Evolutionary conservation across 2,329 filamentous ascomycete species (phyloP).

Genomic region (Aspergillus neoniger): DNA sequence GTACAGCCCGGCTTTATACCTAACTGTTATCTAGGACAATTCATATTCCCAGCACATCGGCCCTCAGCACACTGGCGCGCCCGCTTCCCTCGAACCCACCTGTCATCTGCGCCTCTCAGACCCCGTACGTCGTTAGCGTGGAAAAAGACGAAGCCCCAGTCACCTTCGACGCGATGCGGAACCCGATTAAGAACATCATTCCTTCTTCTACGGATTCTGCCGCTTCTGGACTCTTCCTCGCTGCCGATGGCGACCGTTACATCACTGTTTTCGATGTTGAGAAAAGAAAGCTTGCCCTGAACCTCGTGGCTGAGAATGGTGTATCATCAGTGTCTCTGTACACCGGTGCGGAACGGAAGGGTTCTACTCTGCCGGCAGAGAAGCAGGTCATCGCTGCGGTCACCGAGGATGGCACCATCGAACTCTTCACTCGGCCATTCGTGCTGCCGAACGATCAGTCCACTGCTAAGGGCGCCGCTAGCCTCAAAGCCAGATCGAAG

Average conservation of each 20-base stretch:
- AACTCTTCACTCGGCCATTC: constrained; percentile 54
- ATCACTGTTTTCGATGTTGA: constrained; percentile 52
- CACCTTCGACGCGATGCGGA: constrained; percentile 53
- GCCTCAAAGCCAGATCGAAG: constrained; percentile 48
- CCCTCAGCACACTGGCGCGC: constrained; percentile 42
- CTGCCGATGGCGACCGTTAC: constrained; percentile 52
- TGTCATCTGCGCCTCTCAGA: constrained; percentile 54
- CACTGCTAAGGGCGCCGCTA: constrained; percentile 34
- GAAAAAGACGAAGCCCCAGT: constrained; percentile 42
- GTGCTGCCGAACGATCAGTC: constrained; percentile 33
- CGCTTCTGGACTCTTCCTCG: constrained; percentile 46
- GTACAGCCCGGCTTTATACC: constrained; percentile 9
- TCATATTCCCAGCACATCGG: constrained; percentile 44
- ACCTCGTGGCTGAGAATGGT: constrained; percentile 52
- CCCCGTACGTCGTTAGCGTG: constrained; percentile 49
- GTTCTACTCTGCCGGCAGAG: constrained; percentile 26
- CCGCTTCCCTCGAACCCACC: constrained; percentile 45
- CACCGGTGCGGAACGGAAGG: constrained; percentile 23
- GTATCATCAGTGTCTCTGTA: constrained; percentile 44
- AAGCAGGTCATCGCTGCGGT: constrained; percentile 50
- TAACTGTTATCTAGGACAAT: constrained; percentile 40
- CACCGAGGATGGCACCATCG: constrained; percentile 51
- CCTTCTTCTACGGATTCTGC: constrained; percentile 41
- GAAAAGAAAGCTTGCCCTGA: constrained; percentile 47
- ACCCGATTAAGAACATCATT: constrained; percentile 50